Evolutionary conservation across 1,284 basidiomycete genomes (phyloP).

Genomic region (Fomitopsis pinicola): DNA sequence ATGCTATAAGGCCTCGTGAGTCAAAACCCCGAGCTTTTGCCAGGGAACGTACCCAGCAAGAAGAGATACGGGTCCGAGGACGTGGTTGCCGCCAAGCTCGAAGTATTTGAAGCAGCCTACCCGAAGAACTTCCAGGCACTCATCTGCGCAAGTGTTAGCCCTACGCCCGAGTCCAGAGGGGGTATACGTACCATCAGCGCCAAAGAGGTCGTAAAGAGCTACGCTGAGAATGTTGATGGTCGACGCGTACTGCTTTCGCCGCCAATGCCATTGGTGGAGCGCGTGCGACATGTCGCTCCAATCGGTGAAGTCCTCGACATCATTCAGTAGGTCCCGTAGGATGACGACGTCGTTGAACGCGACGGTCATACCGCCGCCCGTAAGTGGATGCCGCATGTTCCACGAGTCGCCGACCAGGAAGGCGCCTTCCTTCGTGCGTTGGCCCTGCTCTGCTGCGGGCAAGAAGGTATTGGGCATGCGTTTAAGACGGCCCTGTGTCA

Average conservation of each 20-base stretch:
- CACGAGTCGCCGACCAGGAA: conserved; percentile 94
- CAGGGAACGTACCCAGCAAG: conserved; percentile 65
- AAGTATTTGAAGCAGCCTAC: conserved; percentile 98
- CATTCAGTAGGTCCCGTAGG: conserved; percentile 58
- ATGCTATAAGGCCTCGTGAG: conserved; percentile 35
- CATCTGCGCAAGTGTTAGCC: conserved; percentile 43
- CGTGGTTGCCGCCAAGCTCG: conserved; percentile 86
- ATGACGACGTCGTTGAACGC: conserved; percentile 83
- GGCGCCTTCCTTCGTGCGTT: conserved; percentile 61
- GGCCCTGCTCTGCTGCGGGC: conserved; percentile 77
- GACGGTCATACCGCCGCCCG: conserved; percentile 96
- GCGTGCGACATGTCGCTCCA: conserved; percentile 59
- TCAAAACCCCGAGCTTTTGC: too few relatives aligned
- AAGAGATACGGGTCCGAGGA: conserved; percentile 85
- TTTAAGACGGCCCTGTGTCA: conserved; percentile 72
- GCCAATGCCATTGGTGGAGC: conserved; percentile 80
- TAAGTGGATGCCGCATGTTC: conserved; percentile 99
- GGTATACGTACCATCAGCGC: conserved; percentile 67
- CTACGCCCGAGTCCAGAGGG: neutral
- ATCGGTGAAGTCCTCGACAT: conserved; percentile 47
- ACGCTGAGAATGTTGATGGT: conserved; percentile 91
- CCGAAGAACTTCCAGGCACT: conserved; percentile 78
- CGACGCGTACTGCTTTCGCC: conserved; percentile 73
- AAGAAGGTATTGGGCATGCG: conserved; percentile 98
- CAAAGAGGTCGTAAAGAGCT: conserved; percentile 89